Percentiles rank a stretch among this genome's conserved stretches.
phyloP scores from a whole-genome alignment of 306 rosid species.

The Castanea crenata region DNA sequence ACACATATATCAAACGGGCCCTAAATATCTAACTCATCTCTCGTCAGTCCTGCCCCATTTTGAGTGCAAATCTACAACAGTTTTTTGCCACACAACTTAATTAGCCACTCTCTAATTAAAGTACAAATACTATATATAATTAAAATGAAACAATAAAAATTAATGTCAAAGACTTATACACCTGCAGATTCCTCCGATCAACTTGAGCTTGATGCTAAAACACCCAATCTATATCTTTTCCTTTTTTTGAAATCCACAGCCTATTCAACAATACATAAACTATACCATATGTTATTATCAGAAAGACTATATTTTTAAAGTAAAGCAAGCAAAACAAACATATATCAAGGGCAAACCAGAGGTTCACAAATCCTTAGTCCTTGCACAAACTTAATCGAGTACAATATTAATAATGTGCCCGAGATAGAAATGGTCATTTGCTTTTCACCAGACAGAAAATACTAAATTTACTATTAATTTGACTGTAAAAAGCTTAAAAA shows the following conservation, averaged over 20 bases:
- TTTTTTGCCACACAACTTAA: background rate
- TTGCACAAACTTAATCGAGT: no score
- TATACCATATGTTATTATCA: background rate
- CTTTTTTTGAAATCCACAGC: constrained; percentile 93
- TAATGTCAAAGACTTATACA: constrained; percentile 37
- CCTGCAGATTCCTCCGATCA: constrained; percentile 98
- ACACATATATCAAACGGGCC: no score
- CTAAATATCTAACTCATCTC: constrained; percentile 81
- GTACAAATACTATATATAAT: background rate
- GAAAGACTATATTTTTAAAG: background rate
- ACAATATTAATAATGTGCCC: no score
- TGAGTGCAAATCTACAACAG: constrained; percentile 81
- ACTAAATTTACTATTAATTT: no score
- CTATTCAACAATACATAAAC: constrained; percentile 32
- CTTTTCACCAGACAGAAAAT: no score
- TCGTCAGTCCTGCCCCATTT: constrained; percentile 86
- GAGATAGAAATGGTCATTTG: no score
- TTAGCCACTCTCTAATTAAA: background rate
- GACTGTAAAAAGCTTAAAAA: no score
- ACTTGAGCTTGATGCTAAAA: constrained; percentile 94
- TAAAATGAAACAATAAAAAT: background rate
- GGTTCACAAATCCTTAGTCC: no score
- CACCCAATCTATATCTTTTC: constrained; percentile 76
- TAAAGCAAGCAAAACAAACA: background rate
- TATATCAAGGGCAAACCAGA: no score